Evolutionary conservation across 2,329 filamentous ascomycete genomes (phyloP).

Genomic region (Fonsecaea multimorphosa): DNA sequence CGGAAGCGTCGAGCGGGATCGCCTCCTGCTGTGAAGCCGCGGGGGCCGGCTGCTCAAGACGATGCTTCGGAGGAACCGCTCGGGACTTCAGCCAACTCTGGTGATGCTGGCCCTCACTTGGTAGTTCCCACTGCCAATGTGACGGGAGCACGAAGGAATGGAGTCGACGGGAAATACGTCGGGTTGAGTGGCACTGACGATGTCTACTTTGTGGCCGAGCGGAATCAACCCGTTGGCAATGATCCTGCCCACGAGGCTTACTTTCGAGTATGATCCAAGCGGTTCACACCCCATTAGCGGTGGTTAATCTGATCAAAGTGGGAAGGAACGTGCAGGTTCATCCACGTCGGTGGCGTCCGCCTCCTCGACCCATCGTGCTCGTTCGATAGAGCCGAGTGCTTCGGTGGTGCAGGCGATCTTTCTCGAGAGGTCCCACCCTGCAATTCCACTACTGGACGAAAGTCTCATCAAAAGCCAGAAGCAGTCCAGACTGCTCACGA

Average conservation of each 20-base stretch:
- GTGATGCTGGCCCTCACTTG: background rate
- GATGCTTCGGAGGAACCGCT: background rate
- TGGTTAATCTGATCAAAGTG: background rate
- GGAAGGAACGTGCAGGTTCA: conserved; percentile 22
- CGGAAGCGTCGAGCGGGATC: conserved; percentile 23
- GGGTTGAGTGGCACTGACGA: conserved; percentile 29
- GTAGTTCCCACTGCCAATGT: background rate
- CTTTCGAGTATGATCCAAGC: conserved; percentile 19
- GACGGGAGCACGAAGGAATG: background rate
- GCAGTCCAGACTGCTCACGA: conserved; percentile 21
- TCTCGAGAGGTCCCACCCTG: conserved; percentile 19
- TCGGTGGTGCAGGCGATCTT: conserved; percentile 21
- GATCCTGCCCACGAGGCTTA: conserved; percentile 30
- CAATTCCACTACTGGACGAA: conserved; percentile 23
- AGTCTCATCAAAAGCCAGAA: conserved; percentile 15
- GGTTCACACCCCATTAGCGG: background rate
- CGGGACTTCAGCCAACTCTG: background rate
- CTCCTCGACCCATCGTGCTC: conserved; percentile 12
- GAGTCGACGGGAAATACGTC: conserved; percentile 26
- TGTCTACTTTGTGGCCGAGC: conserved; percentile 27
- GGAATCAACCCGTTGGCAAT: conserved; percentile 24
- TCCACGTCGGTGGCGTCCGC: conserved; percentile 11
- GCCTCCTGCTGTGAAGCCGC: background rate
- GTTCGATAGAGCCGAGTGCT: conserved; percentile 16
- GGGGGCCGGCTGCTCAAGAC: background rate